These are phyloP conservation scores for Thymus quinquecostatus DNA, from an alignment of 257 asterid genomes.

Conservation along the genomic window DNA sequence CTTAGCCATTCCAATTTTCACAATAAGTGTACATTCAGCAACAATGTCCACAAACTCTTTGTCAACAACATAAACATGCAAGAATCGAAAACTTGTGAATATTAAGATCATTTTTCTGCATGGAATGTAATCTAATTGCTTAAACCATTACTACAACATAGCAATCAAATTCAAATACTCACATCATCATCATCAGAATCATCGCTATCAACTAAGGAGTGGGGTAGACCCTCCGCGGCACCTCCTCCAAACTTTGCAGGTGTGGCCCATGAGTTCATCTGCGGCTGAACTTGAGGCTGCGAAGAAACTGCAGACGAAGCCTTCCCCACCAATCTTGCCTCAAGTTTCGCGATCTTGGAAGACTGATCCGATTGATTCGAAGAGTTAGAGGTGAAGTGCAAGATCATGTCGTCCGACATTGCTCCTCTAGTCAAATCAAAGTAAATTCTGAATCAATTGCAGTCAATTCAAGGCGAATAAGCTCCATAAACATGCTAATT, in stretches of 20 bases:
- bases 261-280: constrained; percentile 64
- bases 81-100: constrained; percentile 4
- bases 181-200: constrained; percentile 76
- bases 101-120: background rate
- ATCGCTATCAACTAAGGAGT: constrained; percentile 62
- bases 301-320: constrained; percentile 53
- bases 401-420: constrained; percentile 82
- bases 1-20: constrained; percentile 6
- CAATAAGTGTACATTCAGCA: constrained; percentile 24
- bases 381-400: constrained; percentile 84
- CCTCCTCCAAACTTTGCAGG: constrained; percentile 53
- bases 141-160: background rate
- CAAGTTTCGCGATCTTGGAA: constrained; percentile 83
- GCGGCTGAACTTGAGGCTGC: constrained; percentile 44
- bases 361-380: constrained; percentile 92
- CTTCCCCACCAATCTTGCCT: constrained; percentile 91
- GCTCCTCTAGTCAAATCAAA: constrained; percentile 25
- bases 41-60: constrained; percentile 2
- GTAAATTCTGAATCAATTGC: constrained; percentile 29
- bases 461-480: constrained; percentile 38
- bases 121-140: constrained; percentile 6
- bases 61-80: constrained; percentile 28
- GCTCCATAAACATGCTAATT: constrained; percentile 19
- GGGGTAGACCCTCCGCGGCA: constrained; percentile 43
- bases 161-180: constrained; percentile 41